Evolutionary conservation across 2,329 filamentous ascomycete genomes (phyloP).

Genomic region (Aspergillus fijiensis): DNA sequence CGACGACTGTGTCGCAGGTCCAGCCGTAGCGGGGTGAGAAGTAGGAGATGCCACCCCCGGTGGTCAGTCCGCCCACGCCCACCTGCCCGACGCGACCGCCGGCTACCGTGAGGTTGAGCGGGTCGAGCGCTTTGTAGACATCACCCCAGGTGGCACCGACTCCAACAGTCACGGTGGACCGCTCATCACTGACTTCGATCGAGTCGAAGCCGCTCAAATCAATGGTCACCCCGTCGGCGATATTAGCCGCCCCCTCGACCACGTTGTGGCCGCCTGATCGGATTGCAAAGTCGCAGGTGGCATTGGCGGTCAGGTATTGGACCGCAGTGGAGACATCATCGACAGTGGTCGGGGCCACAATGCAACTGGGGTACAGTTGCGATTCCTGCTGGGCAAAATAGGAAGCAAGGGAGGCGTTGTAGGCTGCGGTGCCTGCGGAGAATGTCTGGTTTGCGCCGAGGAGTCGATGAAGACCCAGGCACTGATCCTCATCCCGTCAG

Average conservation of each 20-base stretch:
- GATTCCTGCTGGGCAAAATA: slow-evolving; percentile 18
- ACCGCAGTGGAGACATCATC: slow-evolving; percentile 19
- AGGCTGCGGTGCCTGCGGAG: slow-evolving; percentile 5
- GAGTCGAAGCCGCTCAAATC: slow-evolving; percentile 13
- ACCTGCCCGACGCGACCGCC: slow-evolving; percentile 26
- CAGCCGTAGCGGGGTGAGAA: slow-evolving; percentile 16
- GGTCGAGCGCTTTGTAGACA: slow-evolving; percentile 18
- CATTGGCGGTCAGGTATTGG: background rate
- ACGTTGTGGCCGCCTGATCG: slow-evolving; percentile 16
- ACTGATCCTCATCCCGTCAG: slow-evolving; percentile 7
- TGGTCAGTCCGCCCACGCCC: slow-evolving; percentile 27
- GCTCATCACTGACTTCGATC: slow-evolving; percentile 14
- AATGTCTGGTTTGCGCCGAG: slow-evolving; percentile 6
- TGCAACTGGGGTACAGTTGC: slow-evolving; percentile 19
- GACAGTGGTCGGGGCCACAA: slow-evolving; percentile 19
- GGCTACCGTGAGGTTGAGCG: slow-evolving; percentile 18
- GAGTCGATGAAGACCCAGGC: slow-evolving; percentile 12
- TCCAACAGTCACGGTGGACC: slow-evolving; percentile 3
- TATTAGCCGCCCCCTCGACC: slow-evolving; percentile 15
- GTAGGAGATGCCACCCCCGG: slow-evolving; percentile 20
- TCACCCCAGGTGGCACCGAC: slow-evolving; percentile 16
- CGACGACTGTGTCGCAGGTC: slow-evolving; percentile 41
- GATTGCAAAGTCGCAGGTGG: slow-evolving; percentile 17
- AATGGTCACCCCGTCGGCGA: slow-evolving; percentile 16
- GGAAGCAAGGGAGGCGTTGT: slow-evolving; percentile 9